These are phyloP conservation scores for Kodamaea hsintzibuensis DNA, from an alignment of 805 yeast species.

Conservation along the genomic window DNA sequence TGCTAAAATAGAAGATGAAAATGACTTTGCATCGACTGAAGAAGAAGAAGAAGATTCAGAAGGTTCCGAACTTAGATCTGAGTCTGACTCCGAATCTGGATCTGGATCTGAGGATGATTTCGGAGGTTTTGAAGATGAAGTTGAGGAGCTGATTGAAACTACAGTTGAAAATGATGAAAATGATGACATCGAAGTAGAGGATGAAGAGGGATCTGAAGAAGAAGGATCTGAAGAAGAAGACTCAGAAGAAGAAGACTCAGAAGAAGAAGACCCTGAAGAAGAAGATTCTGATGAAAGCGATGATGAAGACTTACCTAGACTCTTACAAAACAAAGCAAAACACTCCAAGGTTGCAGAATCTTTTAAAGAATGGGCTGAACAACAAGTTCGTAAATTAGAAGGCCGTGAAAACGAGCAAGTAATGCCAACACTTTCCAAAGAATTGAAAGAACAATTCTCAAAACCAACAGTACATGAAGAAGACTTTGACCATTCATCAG, in stretches of 20 bases:
- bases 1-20: conserved; percentile 54
- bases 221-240: conserved; percentile 12
- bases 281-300: conserved; percentile 33
- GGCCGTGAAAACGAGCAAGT: conserved; percentile 50
- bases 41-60: conserved; percentile 27
- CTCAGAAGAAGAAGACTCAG: conserved; percentile 28
- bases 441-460: conserved; percentile 43
- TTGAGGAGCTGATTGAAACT: conserved; percentile 9
- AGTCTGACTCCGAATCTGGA: no score
- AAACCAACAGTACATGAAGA: conserved; percentile 62
- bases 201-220: conserved; percentile 23
- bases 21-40: conserved; percentile 51
- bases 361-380: conserved; percentile 89
- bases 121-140: conserved; percentile 15
- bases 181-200: conserved; percentile 17
- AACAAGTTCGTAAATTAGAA: conserved; percentile 62
- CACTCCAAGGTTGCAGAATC: conserved; percentile 49
- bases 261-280: conserved; percentile 29
- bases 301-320: conserved; percentile 31
- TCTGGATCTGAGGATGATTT: no score
- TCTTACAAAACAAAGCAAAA: conserved; percentile 42
- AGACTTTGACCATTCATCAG: conserved; percentile 70
- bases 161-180: no score
- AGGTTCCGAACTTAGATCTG: conserved; percentile 26
- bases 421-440: conserved; percentile 48